These are phyloP conservation scores for Cyberlindnera bimundalis DNA, from an alignment of 805 yeast genomes.

Conservation along the genomic window DNA sequence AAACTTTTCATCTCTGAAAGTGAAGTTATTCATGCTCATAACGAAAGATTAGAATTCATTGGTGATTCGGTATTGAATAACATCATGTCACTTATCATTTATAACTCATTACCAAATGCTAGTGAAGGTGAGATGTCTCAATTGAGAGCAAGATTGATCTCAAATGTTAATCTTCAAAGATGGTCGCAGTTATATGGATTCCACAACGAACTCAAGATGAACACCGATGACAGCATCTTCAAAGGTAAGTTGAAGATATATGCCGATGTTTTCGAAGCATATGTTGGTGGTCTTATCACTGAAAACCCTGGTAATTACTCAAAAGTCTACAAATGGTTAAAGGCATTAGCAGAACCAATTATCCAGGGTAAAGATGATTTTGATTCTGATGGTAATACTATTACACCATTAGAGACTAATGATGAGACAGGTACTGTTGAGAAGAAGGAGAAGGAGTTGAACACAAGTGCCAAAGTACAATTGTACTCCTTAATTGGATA, in stretches of 20 bases:
- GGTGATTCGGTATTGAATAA: constrained; percentile 85
- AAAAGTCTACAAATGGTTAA: constrained; percentile 55
- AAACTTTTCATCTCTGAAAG: constrained; percentile 50
- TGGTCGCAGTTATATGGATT: constrained; percentile 71
- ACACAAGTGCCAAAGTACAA: constrained; percentile 70
- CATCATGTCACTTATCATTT: constrained; percentile 67
- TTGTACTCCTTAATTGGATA: constrained; percentile 78
- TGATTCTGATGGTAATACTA: constrained; percentile 11
- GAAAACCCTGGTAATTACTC: constrained; percentile 49
- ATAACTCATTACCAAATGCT: constrained; percentile 59
- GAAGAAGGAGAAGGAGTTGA: constrained; percentile 30
- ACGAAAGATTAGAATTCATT: constrained; percentile 84
- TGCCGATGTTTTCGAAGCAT: constrained; percentile 94
- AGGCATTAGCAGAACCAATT: constrained; percentile 46
- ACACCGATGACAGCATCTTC: constrained; percentile 43
- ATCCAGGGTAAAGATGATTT: constrained; percentile 6
- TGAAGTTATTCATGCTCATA: constrained; percentile 61
- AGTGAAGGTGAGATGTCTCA: constrained; percentile 80
- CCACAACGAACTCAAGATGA: constrained; percentile 50
- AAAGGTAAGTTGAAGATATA: constrained; percentile 63
- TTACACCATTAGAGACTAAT: background rate
- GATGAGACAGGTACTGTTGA: constrained; percentile 1
- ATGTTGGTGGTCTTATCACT: constrained; percentile 76
- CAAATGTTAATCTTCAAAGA: constrained; percentile 65
- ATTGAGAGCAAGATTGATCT: constrained; percentile 66